These are phyloP conservation scores for Rhizophagus prolifer DNA, from an alignment of 192 early-diverging fungal species.

Conservation along the genomic window DNA sequence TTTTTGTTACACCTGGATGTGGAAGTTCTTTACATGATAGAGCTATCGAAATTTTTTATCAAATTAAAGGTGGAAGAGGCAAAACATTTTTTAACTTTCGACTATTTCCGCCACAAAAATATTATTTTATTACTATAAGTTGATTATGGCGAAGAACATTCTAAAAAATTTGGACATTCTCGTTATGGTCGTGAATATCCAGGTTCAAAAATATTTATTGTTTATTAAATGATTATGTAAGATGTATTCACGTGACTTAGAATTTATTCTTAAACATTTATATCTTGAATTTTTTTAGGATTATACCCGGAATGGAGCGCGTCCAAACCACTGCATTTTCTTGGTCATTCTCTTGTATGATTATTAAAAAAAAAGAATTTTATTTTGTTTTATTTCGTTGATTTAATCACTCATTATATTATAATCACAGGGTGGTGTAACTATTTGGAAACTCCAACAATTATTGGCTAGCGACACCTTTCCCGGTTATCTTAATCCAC, in stretches of 20 bases:
- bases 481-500: not conserved
- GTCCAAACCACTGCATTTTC: constrained; percentile 21
- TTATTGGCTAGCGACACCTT: constrained; percentile 4
- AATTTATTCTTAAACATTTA: no score
- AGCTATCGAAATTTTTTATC: constrained; percentile 27
- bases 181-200: constrained; percentile 21
- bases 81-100: not conserved
- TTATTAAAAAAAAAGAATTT: not conserved
- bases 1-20: constrained; percentile 21
- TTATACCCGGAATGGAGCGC: constrained; percentile 28
- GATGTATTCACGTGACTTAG: not conserved
- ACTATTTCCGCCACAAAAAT: not conserved
- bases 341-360: constrained; percentile 21
- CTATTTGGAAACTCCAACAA: constrained; percentile 27
- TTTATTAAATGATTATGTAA: not conserved
- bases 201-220: constrained; percentile 5
- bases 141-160: constrained; percentile 24
- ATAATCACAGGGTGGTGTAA: constrained; percentile 9
- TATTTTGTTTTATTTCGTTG: not conserved
- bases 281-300: not conserved
- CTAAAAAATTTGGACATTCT: constrained; percentile 15
- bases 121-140: not conserved
- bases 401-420: not conserved
- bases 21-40: constrained; percentile 23
- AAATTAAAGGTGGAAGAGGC: constrained; percentile 29